Base-by-base conservation (phyloP, 805 yeast species). In the Metschnikowia dekortorum region DNA sequence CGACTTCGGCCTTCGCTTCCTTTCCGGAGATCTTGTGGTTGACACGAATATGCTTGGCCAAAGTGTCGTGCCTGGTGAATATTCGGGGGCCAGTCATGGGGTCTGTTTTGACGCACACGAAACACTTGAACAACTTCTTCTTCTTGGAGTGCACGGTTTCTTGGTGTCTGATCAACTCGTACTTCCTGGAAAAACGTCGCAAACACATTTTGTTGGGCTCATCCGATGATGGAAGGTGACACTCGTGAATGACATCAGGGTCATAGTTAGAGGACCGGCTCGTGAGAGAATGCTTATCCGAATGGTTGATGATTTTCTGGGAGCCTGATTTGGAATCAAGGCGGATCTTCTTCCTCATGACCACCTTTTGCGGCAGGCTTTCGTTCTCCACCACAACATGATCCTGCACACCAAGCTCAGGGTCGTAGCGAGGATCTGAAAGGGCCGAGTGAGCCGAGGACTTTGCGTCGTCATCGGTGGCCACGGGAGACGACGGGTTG, bases 121-220 rank as follows among this genome's bases (percentile, higher is more conserved):
- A 83, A 68, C 99, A 92, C 64, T 87, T 83, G 74, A 84, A 94
- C 44, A 86, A 82, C 60, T 87, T 87, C 69, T 92, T 86, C 65
- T 85, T 86, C 44, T 87, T 78, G 1, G 97, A 94, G 67, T 92
- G 99, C 48, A 92, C 91, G 0, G 98, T 94, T 62, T 92, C 96
- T 67, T 92, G 97, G 68, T 92, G 99, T 60, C 99, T 81, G 28
- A 91, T 86, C 62, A 92, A 75, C 71, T 92, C 99, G 65, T 92
- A 92, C 16, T 97, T 96, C 46, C 78, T 61, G 22, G 76, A 70
- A 53, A 74, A 74, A 30, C 77, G 60, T 43, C 78, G 69, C 53
- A 71, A 61, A 51, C 78, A 74, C 46, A 69, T 53, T 53, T 66
- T 66, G 35, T 65, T 62, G 3, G 75, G 72, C 43, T 71, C 76